These are phyloP conservation scores for Rhynchosporium graminicola DNA, from an alignment of 2,329 filamentous ascomycete genomes.

Conservation along the genomic window DNA sequence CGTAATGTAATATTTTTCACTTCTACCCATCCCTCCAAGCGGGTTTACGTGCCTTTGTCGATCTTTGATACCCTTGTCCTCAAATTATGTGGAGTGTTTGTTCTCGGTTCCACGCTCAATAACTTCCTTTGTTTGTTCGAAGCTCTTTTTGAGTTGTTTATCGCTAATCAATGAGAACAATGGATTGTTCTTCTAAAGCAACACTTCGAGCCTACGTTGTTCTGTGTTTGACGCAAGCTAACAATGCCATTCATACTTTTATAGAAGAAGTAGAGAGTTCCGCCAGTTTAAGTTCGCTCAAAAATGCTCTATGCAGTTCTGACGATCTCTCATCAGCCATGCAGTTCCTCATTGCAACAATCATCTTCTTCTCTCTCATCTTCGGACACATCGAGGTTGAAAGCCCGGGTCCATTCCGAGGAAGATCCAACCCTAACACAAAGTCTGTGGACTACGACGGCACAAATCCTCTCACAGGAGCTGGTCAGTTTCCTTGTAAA, in stretches of 20 bases:
- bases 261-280: background rate
- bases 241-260: background rate
- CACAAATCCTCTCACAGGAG: background rate
- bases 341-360: background rate
- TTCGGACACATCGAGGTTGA: background rate
- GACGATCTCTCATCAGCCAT: background rate
- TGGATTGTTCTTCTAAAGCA: background rate
- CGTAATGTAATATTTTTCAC: too few species aligned
- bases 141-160: too few species aligned
- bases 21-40: too few species aligned
- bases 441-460: background rate
- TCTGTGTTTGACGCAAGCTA: background rate
- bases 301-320: background rate
- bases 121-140: too few species aligned
- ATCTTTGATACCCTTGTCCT: too few species aligned
- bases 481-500: slow-evolving; percentile 4
- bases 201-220: background rate
- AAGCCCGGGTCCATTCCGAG: background rate
- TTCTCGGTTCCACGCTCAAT: too few species aligned
- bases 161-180: background rate
- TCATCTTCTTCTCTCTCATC: background rate
- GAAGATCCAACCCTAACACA: background rate
- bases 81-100: too few species aligned
- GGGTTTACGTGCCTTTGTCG: too few species aligned
- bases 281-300: background rate